phyloP scores from a whole-genome alignment of 495 filamentous ascomycete species.

The Aspergillus asperescens region DNA sequence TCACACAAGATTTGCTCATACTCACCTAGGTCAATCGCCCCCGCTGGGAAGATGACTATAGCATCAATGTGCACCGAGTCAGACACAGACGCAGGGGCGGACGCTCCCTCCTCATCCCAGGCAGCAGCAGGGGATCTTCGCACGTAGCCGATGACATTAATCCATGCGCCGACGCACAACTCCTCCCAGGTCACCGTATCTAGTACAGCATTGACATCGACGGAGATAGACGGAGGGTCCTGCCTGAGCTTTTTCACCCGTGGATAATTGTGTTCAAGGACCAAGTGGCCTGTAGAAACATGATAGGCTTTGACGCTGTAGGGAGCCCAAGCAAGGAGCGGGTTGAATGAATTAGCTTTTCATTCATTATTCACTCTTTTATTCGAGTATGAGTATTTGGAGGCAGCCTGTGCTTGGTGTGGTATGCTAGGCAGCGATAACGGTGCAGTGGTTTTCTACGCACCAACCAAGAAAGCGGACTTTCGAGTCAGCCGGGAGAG shows the following conservation, averaged over 20 bases:
- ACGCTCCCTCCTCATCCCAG: neutral
- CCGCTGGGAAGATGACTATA: slow-evolving; percentile 61
- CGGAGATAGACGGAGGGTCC: slow-evolving; percentile 42
- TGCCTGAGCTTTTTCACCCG: slow-evolving; percentile 1
- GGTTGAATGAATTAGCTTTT: too few species aligned
- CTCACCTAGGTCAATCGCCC: slow-evolving; percentile 53
- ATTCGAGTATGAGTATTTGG: neutral
- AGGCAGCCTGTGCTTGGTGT: neutral
- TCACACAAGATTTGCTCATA: slow-evolving; percentile 53
- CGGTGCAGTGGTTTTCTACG: slow-evolving; percentile 33
- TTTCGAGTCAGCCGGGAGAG: slow-evolving; percentile 57
- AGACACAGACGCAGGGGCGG: neutral
- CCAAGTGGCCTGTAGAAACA: slow-evolving; percentile 50
- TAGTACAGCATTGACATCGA: slow-evolving; percentile 68
- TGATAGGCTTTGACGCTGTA: slow-evolving; percentile 67
- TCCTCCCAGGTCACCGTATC: slow-evolving; percentile 58
- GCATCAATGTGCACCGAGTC: slow-evolving; percentile 52
- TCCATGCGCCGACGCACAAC: slow-evolving; percentile 73
- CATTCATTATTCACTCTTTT: neutral
- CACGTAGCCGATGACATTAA: slow-evolving; percentile 86
- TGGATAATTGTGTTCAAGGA: slow-evolving; percentile 63
- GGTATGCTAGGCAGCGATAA: neutral
- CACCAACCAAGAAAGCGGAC: slow-evolving; percentile 92
- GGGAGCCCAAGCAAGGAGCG: too few species aligned
- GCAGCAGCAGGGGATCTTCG: slow-evolving; percentile 17